Base-by-base conservation (phyloP, 202 grass and related monocot genomes). In the Zizania palustris region DNA sequence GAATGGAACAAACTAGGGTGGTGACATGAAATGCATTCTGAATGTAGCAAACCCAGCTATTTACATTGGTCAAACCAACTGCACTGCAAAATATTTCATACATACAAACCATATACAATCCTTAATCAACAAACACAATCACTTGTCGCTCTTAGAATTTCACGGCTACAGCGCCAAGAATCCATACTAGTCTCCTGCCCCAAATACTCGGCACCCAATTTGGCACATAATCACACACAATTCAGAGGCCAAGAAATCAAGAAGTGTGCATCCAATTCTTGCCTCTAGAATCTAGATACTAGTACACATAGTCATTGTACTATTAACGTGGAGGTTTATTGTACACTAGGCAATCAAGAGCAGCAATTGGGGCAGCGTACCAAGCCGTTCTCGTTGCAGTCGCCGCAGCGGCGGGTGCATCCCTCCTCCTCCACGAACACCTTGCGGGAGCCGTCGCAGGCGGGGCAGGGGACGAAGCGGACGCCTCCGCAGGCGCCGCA, bases 381-480 rank as follows among this genome's bases (percentile, higher is more conserved):
- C 78, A 97, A 87, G 16, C 94, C 94, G 65, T 97, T 97, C 84
- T 97, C 94, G 14, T 92, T 97, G 87, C 94, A 97, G 38, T 65
- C 75, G 3, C 60, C 44, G 69, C 94, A 93, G 38, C 88, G 84
- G 58, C 73, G 40, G 74, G 77, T 63, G 34, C 38, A 60, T 1
- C 82, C 84, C 56, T 93, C 91, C 16, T 78, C 82, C 90, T 97
- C 80, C 16, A 88, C 58, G 60, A 97, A 97, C 28, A 97, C 80
- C 85, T 93, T 97, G 41, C 88, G 84, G 73, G 88, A 87, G 8
- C 94, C 91, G 33, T 70, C 75, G 73, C 91, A 97, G 56, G 81
- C 18, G 3, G 65, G 38, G 61, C 91, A 92, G 21, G 94, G 94
- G 20, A 88, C 86, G 61, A 97, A 97, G n/a, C 91, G 84, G 65